Base-by-base conservation (phyloP, 1,284 basidiomycete species). In the Rhizoctonia solani region DNA sequence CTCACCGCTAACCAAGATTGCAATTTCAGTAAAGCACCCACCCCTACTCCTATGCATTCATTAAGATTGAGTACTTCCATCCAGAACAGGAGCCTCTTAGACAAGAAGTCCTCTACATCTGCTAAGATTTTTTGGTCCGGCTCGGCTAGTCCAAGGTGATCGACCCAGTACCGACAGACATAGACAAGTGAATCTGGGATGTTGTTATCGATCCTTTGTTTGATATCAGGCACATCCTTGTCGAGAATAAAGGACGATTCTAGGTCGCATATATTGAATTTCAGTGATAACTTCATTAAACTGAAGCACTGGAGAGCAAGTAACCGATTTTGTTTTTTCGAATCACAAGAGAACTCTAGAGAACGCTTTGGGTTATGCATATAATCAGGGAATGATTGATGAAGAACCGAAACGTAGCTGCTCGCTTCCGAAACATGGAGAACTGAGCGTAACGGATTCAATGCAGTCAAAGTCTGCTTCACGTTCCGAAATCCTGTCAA, bases 31-130 rank as follows among this genome's bases (percentile, higher is more conserved):
- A 55, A 29, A 16, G 29, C 42, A 5, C 13, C 3, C 6, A n/a
- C 13, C 13, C n/a, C 54, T 14, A n/a, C 32, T 8, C n/a, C 54
- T 29, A 55, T 34, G 14, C 37, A 42, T 2, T 39, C 11, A 29
- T 42, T 55, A 4, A 55, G 23, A 25, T 55, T 55, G 21, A 55
- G 16, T 9, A 55, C 54, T 34, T 55, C 54, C 37, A 55, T 27
- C 54, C 54, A 55, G 21, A 55, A 55, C 39, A 55, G 16, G 2
- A 55, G 25, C 21, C 41, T 21, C 23, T 42, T 19, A 19, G 37
- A 55, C 6, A 55, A n/a, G 39, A 55, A 55, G 4, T 19, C 19
- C 14, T 42, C 21, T 11, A 55, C 3, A 16, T 21, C 14, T 6
- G 19, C 1, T 9, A 29, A 23, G 6, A 55, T 11, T 11, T 42